phyloP scores from a whole-genome alignment of 75 land plant genomes.

The Pseudotsuga menziesii region DNA sequence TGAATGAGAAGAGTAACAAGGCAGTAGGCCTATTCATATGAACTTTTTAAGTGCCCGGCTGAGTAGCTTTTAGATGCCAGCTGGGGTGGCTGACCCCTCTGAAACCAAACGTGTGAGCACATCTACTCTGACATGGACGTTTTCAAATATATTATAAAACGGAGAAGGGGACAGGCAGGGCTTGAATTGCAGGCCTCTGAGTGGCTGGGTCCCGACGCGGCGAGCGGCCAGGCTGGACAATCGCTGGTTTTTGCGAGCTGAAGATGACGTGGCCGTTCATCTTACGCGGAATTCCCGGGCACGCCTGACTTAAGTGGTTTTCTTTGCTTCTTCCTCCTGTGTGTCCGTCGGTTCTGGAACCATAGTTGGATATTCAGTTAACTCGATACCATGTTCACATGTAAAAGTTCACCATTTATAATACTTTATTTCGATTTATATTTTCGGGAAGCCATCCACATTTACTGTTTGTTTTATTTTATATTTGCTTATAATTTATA shows the following conservation, averaged over 20 bases:
- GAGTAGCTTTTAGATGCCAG: neutral
- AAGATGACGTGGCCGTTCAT: neutral
- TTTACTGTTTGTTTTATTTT: too few relatives aligned
- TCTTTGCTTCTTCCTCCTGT: neutral
- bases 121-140: neutral
- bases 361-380: neutral
- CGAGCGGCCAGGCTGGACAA: conserved; percentile 1
- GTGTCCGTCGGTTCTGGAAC: neutral
- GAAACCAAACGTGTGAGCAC: neutral
- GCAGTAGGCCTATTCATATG: neutral
- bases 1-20: neutral
- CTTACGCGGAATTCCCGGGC: too few relatives aligned
- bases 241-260: neutral
- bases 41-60: neutral
- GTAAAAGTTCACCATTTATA: neutral
- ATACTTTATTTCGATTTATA: too few relatives aligned
- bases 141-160: neutral
- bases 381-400: neutral
- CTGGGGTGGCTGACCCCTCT: neutral
- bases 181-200: neutral
- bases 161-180: neutral
- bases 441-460: too few relatives aligned
- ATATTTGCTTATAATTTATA: too few relatives aligned
- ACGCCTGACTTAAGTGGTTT: neutral
- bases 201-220: neutral